phyloP scores from a whole-genome alignment of 1,284 basidiomycete species.

The Cerioporus squamosus region DNA sequence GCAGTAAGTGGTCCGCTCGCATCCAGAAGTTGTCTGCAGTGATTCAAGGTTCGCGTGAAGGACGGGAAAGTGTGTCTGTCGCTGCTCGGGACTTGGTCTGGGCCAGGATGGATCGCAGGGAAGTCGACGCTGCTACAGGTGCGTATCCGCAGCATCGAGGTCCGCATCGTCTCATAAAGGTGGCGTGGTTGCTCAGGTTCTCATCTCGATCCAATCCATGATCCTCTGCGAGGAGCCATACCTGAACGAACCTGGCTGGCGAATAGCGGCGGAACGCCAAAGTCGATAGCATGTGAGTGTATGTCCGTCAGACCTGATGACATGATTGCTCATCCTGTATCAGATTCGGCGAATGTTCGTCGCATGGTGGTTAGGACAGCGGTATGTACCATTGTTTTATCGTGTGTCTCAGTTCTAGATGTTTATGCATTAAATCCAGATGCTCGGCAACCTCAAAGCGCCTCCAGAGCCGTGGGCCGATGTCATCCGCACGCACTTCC shows the following conservation, averaged over 20 bases:
- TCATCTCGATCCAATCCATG: constrained; percentile 94
- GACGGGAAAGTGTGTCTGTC: constrained; percentile 93
- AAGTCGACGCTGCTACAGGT: constrained; percentile 75
- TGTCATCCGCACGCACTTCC: constrained; percentile 87
- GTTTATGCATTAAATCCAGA: too few relatives aligned
- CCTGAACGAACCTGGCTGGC: constrained; percentile 90
- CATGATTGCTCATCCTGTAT: neutral
- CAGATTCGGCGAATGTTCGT: constrained; percentile 86
- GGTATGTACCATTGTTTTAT: constrained; percentile 54
- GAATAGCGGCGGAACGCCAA: constrained; percentile 66
- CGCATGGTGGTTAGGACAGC: constrained; percentile 89
- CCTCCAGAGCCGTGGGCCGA: constrained; percentile 84
- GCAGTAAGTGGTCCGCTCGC: constrained; percentile 54
- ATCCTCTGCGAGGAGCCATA: constrained; percentile 91
- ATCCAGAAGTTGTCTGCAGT: neutral
- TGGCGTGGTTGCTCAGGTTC: constrained; percentile 51
- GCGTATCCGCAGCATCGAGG: neutral
- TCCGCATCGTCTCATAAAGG: too few relatives aligned
- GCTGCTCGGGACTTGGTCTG: constrained; percentile 88
- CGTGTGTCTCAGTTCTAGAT: too few relatives aligned
- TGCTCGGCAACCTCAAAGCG: constrained; percentile 82
- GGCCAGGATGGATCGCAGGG: constrained; percentile 89
- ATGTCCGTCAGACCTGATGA: neutral
- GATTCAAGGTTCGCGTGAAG: constrained; percentile 38
- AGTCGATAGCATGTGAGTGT: constrained; percentile 71